These are phyloP conservation scores for Paramecium bursaria DNA, from an alignment of 73 alveolate species.

Conservation along the genomic window DNA sequence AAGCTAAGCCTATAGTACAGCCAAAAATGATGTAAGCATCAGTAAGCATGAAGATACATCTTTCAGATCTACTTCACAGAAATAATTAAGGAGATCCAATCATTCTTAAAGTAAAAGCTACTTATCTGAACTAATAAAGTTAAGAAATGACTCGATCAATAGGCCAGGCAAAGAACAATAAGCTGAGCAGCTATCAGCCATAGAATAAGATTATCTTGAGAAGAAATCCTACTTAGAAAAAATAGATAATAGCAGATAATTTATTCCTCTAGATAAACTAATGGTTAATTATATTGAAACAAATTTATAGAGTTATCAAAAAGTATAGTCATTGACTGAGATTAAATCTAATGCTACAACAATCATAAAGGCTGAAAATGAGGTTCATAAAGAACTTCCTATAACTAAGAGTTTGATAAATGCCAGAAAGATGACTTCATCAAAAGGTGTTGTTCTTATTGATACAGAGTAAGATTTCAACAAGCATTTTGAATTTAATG, in stretches of 20 bases:
- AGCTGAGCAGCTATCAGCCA: too few species aligned
- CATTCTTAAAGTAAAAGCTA: conserved; percentile 1
- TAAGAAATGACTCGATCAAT: too few species aligned
- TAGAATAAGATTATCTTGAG: too few species aligned
- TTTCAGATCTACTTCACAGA: too few species aligned
- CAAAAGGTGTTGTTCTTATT: conserved; percentile 13
- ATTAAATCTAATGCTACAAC: neutral
- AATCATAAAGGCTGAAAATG: conserved; percentile 27
- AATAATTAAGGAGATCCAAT: too few species aligned
- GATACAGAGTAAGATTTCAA: conserved; percentile 28
- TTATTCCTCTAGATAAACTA: conserved; percentile 27
- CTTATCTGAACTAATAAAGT: neutral
- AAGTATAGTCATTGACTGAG: conserved; percentile 18
- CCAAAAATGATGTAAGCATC: conserved; percentile 18
- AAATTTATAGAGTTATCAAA: conserved; percentile 10
- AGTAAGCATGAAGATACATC: neutral
- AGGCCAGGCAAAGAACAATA: too few species aligned
- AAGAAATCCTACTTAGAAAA: too few species aligned
- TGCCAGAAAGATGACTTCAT: conserved; percentile 38
- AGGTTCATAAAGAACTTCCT: conserved; percentile 50
- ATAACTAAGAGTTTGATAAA: conserved; percentile 28
- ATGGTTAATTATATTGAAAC: neutral
- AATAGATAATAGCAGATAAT: too few species aligned
- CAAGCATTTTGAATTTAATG: conserved; percentile 41
- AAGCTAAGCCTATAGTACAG: neutral